Conservation (phyloP, 2,329 filamentous ascomycete species). For the Nemania sp. region DNA sequence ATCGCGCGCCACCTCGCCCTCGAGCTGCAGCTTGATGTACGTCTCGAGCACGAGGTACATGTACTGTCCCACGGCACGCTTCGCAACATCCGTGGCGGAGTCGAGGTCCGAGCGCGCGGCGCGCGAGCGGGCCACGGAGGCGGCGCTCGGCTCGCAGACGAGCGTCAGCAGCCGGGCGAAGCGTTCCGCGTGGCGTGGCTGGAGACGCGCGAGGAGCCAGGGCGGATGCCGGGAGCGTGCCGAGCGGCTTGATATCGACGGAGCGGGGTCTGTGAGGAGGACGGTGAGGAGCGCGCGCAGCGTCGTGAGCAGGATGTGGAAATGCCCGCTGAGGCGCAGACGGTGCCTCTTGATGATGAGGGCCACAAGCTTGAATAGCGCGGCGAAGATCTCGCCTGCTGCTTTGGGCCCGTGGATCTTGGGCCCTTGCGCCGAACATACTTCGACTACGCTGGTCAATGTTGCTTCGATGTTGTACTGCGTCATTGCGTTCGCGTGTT, state of each 20-base stretch:
- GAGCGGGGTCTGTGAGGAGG: slow-evolving; percentile 59
- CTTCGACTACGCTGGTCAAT: slow-evolving; percentile 58
- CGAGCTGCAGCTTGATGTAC: slow-evolving; percentile 72
- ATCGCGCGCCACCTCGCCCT: slow-evolving; percentile 59
- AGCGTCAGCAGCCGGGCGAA: slow-evolving; percentile 69
- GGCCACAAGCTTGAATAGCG: slow-evolving; percentile 66
- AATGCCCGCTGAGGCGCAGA: slow-evolving; percentile 71
- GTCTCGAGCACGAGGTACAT: slow-evolving; percentile 71
- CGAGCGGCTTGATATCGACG: slow-evolving; percentile 36
- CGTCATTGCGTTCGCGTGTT: slow-evolving; percentile 62
- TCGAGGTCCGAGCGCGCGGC: slow-evolving; percentile 58
- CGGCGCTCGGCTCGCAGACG: slow-evolving; percentile 69
- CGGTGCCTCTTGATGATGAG: slow-evolving; percentile 70
- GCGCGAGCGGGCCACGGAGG: slow-evolving; percentile 61
- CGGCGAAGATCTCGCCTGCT: slow-evolving; percentile 57
- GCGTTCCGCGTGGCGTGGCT: slow-evolving; percentile 60
- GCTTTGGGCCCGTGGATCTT: slow-evolving; percentile 44
- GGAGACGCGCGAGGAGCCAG: slow-evolving; percentile 55
- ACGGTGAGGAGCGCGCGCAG: slow-evolving; percentile 68
- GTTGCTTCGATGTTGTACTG: slow-evolving; percentile 70
- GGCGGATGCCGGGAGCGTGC: slow-evolving; percentile 44
- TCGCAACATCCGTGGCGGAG: slow-evolving; percentile 71
- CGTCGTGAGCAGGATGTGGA: slow-evolving; percentile 67
- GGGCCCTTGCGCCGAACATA: slow-evolving; percentile 48
- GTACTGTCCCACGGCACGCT: slow-evolving; percentile 70